phyloP scores from a whole-genome alignment of 2,329 filamentous ascomycete genomes.

The Fonsecaea pedrosoi region DNA sequence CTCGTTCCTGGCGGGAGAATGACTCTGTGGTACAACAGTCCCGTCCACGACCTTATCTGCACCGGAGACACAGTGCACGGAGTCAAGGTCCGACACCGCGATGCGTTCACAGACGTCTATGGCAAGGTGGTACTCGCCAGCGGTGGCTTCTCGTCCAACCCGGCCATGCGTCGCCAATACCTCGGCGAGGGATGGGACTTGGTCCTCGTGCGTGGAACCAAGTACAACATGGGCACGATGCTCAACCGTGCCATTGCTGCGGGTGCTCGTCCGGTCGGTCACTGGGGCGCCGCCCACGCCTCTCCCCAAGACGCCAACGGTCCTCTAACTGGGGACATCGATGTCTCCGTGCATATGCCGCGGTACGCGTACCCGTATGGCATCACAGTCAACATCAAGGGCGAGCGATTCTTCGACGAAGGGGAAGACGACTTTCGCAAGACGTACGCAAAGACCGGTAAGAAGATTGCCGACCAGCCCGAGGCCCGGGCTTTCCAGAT shows the following conservation, averaged over 20 bases:
- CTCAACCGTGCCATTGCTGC: conserved; percentile 58
- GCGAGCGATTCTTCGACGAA: conserved; percentile 69
- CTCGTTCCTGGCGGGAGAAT: conserved; percentile 11
- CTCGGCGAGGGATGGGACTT: conserved; percentile 68
- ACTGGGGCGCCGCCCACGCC: conserved; percentile 70
- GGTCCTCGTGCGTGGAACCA: conserved; percentile 68
- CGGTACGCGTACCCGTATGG: conserved; percentile 72
- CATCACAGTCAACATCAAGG: conserved; percentile 66
- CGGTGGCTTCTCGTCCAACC: conserved; percentile 69
- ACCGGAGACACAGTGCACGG: conserved; percentile 42
- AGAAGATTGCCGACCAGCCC: conserved; percentile 66
- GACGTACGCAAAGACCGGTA: conserved; percentile 70
- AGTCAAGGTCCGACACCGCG: conserved; percentile 9
- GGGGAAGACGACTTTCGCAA: conserved; percentile 69
- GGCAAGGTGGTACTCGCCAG: conserved; percentile 59
- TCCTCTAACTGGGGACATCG: conserved; percentile 61
- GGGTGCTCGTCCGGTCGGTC: conserved; percentile 60
- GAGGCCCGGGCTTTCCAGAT: conserved; percentile 67
- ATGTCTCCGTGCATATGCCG: conserved; percentile 68
- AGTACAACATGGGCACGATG: conserved; percentile 68
- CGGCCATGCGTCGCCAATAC: conserved; percentile 61
- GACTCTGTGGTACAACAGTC: conserved; percentile 34
- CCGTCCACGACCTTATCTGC: conserved; percentile 44
- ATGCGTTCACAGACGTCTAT: conserved; percentile 19
- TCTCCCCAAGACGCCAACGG: conserved; percentile 70